These are phyloP conservation scores for Hymenoscyphus fraxineus DNA, from an alignment of 2,329 filamentous ascomycete species.

Conservation along the genomic window DNA sequence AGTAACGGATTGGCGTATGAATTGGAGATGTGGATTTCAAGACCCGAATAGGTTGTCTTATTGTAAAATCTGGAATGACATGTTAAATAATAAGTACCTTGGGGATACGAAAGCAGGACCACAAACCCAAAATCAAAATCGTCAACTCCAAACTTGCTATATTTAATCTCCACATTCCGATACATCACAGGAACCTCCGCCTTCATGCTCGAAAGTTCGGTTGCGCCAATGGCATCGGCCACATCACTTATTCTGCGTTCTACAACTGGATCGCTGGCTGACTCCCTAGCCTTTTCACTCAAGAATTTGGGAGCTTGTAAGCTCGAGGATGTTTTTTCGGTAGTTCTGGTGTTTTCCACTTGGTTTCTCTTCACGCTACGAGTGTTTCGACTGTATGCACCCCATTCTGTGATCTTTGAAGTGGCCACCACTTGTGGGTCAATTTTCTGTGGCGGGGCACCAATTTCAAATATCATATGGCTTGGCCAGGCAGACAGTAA, in stretches of 20 bases:
- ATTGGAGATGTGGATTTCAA: constrained; percentile 95
- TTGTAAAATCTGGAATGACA: constrained; percentile 75
- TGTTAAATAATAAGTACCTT: not conserved
- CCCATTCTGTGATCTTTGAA: constrained; percentile 70
- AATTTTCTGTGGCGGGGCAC: constrained; percentile 72
- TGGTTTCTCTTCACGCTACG: constrained; percentile 75
- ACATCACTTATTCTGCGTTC: constrained; percentile 49
- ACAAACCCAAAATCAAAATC: constrained; percentile 93
- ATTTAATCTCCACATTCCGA: constrained; percentile 94
- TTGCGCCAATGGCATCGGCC: constrained; percentile 61
- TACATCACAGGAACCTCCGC: constrained; percentile 86
- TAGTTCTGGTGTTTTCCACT: constrained; percentile 68
- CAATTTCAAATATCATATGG: constrained; percentile 78
- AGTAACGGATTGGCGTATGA: constrained; percentile 92
- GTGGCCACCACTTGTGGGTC: constrained; percentile 66
- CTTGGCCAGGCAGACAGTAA: constrained; percentile 88
- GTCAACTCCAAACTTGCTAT: constrained; percentile 98
- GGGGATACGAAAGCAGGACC: not conserved
- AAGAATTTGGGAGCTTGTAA: constrained; percentile 83
- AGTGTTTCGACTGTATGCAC: constrained; percentile 74
- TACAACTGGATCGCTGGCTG: constrained; percentile 44
- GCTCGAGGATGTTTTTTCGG: constrained; percentile 55
- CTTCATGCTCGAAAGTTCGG: constrained; percentile 69
- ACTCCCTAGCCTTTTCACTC: constrained; percentile 83
- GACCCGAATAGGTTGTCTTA: constrained; percentile 81